A percentile compares a stretch with the other conserved stretches of the same genome.
Conservation (phyloP, 2,329 filamentous ascomycete genomes). For the Verticillium nonalfalfae region DNA sequence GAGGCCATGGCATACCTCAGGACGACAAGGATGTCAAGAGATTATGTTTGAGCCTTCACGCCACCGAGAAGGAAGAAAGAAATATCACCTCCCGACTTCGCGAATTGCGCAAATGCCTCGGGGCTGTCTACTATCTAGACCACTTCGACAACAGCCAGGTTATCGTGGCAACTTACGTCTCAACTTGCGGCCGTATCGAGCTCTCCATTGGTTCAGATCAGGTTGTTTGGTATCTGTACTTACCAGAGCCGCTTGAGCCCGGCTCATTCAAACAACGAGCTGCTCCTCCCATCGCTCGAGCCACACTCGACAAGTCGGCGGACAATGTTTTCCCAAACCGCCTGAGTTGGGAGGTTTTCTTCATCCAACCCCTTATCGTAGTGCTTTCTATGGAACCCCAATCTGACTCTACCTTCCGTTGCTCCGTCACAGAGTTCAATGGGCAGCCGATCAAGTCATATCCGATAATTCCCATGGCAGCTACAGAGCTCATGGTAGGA, state of each 20-base stretch:
- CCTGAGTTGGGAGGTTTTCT: neutral
- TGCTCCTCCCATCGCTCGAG: neutral
- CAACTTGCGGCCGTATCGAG: slow-evolving; percentile 3
- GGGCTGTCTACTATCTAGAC: neutral
- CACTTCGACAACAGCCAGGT: slow-evolving; percentile 1
- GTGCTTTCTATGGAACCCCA: neutral
- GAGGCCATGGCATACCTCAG: neutral
- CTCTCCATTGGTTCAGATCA: slow-evolving; percentile 2
- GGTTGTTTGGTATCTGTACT: slow-evolving; percentile 10
- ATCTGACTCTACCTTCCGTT: neutral
- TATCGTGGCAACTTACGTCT: slow-evolving; percentile 7
- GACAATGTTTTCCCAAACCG: neutral
- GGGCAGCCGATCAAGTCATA: neutral
- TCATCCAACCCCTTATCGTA: neutral
- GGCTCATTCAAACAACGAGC: neutral
- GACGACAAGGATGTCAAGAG: neutral
- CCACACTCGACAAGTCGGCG: neutral
- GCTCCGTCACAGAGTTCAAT: neutral
- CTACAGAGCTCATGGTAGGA: neutral
- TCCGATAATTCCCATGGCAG: neutral
- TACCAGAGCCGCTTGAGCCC: neutral
- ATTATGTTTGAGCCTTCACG: neutral
- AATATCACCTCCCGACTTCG: neutral
- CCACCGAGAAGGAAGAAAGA: neutral
- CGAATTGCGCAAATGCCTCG: neutral